Conservation (phyloP, 768 basidiomycete genomes). For the Calocera viscosa region DNA sequence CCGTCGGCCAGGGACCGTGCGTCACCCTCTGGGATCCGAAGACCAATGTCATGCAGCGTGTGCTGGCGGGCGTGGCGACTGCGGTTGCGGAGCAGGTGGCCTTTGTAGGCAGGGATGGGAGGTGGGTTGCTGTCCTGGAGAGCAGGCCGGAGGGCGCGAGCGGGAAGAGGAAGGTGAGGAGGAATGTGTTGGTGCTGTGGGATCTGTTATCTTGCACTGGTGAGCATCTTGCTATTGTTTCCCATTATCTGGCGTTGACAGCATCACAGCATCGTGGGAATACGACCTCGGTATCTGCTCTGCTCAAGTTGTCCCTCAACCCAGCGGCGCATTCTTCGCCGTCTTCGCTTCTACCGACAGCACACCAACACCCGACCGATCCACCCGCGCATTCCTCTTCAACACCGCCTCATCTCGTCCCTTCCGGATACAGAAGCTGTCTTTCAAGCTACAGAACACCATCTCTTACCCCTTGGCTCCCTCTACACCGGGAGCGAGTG, state of each 20-base stretch:
- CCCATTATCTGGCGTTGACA: background rate
- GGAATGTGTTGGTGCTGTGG: constrained; percentile 50
- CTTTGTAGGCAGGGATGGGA: constrained; percentile 62
- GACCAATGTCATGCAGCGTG: constrained; percentile 46
- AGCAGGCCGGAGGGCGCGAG: constrained; percentile 13
- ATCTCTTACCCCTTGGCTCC: constrained; percentile 29
- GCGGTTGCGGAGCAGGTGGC: constrained; percentile 33
- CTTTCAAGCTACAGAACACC: constrained; percentile 50
- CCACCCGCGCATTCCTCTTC: constrained; percentile 40
- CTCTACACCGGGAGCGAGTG: constrained; percentile 23
- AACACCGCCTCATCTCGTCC: constrained; percentile 35
- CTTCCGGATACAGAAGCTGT: constrained; percentile 35
- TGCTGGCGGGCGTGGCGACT: constrained; percentile 41
- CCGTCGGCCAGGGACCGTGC: constrained; percentile 51
- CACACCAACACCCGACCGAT: constrained; percentile 19
- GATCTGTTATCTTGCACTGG: constrained; percentile 53
- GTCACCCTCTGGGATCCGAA: constrained; percentile 64
- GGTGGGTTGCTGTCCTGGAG: constrained; percentile 45
- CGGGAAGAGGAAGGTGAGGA: constrained; percentile 25
- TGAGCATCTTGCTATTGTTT: constrained; percentile 27
- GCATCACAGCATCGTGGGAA: constrained; percentile 48
- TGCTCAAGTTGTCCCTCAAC: constrained; percentile 42
- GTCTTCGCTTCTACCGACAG: constrained; percentile 34
- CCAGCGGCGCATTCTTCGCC: constrained; percentile 44
- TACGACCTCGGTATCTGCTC: constrained; percentile 31